Percentiles rank a stretch among this genome's conserved stretches.
These are phyloP conservation scores for Populus hybrid DNA, from an alignment of 441 rosid species.

Conservation along the genomic window DNA sequence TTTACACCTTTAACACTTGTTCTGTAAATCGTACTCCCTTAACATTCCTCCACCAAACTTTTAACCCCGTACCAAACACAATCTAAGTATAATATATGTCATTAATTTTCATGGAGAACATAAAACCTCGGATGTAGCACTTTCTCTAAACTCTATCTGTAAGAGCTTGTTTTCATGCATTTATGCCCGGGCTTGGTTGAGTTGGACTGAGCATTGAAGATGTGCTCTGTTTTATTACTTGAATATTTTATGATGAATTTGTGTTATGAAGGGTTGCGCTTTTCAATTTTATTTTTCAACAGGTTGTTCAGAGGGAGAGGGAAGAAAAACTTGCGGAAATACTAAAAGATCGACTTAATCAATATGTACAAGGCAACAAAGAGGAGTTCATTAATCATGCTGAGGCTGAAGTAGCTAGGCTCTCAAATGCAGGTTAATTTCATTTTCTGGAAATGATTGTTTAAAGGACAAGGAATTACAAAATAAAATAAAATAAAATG, in stretches of 20 bases:
- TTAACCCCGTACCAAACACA: neutral
- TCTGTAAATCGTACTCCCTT: neutral
- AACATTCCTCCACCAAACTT: neutral
- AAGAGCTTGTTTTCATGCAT: neutral
- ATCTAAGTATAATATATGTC: neutral
- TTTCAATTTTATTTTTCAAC: conserved; percentile 18
- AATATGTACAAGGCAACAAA: conserved; percentile 66
- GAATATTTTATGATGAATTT: neutral
- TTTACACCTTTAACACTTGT: neutral
- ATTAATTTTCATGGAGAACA: neutral
- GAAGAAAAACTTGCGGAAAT: conserved; percentile 81
- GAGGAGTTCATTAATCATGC: conserved; percentile 65
- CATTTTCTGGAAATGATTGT: neutral
- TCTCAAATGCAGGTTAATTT: conserved; percentile 76
- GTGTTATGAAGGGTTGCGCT: neutral
- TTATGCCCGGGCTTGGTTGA: neutral
- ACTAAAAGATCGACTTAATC: conserved; percentile 69
- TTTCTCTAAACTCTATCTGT: neutral
- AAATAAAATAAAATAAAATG: neutral
- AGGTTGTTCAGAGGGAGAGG: conserved; percentile 94
- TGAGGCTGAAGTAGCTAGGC: conserved; percentile 75
- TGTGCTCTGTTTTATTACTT: neutral
- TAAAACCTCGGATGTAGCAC: neutral
- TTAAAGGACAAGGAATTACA: neutral
- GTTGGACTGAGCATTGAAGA: neutral